phyloP scores from a whole-genome alignment of 352 stramenopile genomes.

The Globisporangium radiosum region DNA sequence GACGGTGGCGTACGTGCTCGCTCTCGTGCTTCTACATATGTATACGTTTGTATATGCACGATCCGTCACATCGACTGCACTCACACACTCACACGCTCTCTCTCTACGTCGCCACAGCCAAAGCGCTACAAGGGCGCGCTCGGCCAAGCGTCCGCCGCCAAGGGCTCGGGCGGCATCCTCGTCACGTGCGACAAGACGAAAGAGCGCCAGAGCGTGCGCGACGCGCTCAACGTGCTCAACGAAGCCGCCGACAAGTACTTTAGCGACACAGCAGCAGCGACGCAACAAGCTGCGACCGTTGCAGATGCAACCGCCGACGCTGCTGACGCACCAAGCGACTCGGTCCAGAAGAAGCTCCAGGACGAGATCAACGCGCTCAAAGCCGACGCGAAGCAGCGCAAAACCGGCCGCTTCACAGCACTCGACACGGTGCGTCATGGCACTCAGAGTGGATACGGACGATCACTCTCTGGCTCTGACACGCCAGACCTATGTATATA shows the following conservation, averaged over 20 bases:
- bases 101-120: conserved; percentile 4
- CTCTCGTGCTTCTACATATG: too few relatives aligned
- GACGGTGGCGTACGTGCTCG: conserved; percentile 5
- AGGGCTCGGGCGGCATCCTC: conserved; percentile 50
- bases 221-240: conserved; percentile 73
- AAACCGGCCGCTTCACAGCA: conserved; percentile 61
- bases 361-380: conserved; percentile 63
- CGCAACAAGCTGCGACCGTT: conserved; percentile 17
- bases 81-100: not conserved
- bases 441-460: not conserved
- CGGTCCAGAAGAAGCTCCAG: conserved; percentile 60
- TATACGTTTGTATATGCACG: too few relatives aligned
- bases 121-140: conserved; percentile 62
- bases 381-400: conserved; percentile 42
- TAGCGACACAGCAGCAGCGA: conserved; percentile 13
- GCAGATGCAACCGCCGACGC: conserved; percentile 13
- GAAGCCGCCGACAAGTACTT: conserved; percentile 64
- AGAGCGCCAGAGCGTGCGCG: conserved; percentile 61
- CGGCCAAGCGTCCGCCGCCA: conserved; percentile 40
- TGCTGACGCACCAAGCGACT: conserved; percentile 13
- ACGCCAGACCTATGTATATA: not conserved
- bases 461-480: not conserved
- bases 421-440: conserved; percentile 36
- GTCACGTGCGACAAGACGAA: conserved; percentile 77
- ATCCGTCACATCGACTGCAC: too few relatives aligned